phyloP scores from a whole-genome alignment of 805 yeast species.

The Kodamaea hsintzibuensis region DNA sequence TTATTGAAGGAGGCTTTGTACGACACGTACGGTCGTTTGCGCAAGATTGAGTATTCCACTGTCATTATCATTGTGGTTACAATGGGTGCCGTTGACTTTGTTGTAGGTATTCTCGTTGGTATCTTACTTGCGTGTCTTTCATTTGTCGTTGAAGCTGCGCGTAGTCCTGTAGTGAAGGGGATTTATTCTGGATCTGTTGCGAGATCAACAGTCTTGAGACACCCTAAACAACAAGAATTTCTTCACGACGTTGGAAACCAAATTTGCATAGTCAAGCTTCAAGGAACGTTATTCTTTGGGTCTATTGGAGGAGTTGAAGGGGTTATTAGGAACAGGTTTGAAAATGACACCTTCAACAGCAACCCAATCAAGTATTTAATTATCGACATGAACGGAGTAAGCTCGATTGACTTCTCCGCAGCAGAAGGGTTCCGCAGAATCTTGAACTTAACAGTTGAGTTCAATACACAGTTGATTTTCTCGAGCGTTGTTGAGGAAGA shows the following conservation, averaged over 20 bases:
- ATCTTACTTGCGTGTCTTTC: conserved; percentile 88
- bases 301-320: conserved; percentile 91
- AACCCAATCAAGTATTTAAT: conserved; percentile 78
- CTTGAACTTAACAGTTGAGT: conserved; percentile 70
- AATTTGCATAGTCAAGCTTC: conserved; percentile 80
- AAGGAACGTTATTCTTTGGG: conserved; percentile 91
- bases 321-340: conserved; percentile 65
- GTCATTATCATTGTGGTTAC: conserved; percentile 83
- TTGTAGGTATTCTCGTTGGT: conserved; percentile 88
- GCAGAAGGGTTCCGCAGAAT: conserved; percentile 93
- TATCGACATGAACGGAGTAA: conserved; percentile 81
- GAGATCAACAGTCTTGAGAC: conserved; percentile 88
- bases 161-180: conserved; percentile 77
- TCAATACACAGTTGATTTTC: conserved; percentile 68
- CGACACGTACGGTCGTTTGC: conserved; percentile 79
- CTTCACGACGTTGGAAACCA: conserved; percentile 85
- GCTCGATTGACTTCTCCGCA: conserved; percentile 86
- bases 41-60: conserved; percentile 78
- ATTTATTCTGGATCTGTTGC: conserved; percentile 86
- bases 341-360: conserved; percentile 46
- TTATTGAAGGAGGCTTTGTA: conserved; percentile 79
- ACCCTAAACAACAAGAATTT: conserved; percentile 84
- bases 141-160: conserved; percentile 91
- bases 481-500: conserved; percentile 74
- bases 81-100: conserved; percentile 96